Evolutionary conservation across 148 eudicot genomes (phyloP), one percentile per base, ranked within the genome.

Genomic region (Pouteria glomerata): DNA sequence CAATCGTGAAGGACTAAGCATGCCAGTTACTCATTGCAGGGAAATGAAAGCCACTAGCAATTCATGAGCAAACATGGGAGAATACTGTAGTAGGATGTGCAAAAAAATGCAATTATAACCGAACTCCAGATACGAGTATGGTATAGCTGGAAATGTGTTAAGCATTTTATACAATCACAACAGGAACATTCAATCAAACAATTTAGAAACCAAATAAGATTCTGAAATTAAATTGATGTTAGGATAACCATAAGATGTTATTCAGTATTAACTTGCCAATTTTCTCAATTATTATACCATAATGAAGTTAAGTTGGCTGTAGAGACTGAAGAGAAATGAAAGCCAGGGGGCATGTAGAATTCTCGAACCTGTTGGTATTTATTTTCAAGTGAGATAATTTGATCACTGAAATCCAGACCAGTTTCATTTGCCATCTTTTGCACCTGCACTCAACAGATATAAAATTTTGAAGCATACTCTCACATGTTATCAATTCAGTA

Each of bases 351-450:
- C 27, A 41, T 41, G 52, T 3, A 30, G 26, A n/a, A 57, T 41
- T 57, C 35, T 19, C 34, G 62, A 59, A 91, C 97, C 97, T 93
- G 81, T 59, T 90, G 87, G 76, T 90, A 89, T 68, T 90, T 89
- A 19, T 82, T 86, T 80, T 93, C 98, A 42, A 90, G 80, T 26
- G 77, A 69, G 34, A 80, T 77, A 62, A 93, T 89, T 73, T 90
- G 92, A 74, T 87, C 88, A 59, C 78, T 87, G 84, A 91, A 89
- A 74, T 94, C 97, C 65, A 94, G 80, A 67, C 98, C 98, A 34
- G 96, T 94, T 78, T 93, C 97, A 47, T 86, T 88, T 0, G 95
- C 97, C 95, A 90, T 93, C 78, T 83, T 90, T 75, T 87, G 86
- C n/a, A 93, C 94, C 98, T 93, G 77, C 73, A 59, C 42, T 42